phyloP scores from a whole-genome alignment of 2,329 filamentous ascomycete species.

The Nemania abortiva region DNA sequence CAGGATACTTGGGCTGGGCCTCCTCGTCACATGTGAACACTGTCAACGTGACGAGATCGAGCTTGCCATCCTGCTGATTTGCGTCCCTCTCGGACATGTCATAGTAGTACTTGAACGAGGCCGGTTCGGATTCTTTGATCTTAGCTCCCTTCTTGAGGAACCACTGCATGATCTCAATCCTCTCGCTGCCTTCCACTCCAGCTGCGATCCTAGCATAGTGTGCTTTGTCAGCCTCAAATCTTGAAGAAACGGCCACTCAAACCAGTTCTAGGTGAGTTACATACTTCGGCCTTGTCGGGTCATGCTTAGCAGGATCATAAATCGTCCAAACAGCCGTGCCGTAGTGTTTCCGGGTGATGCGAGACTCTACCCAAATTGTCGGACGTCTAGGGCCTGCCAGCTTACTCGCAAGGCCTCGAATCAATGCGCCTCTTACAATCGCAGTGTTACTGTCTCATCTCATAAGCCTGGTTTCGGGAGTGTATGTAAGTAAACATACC shows the following conservation, averaged over 20 bases:
- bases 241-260: neutral
- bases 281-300: neutral
- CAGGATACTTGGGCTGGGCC: neutral
- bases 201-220: neutral
- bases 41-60: neutral
- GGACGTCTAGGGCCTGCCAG: neutral
- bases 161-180: neutral
- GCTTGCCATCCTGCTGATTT: neutral
- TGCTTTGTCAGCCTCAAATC: neutral
- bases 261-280: neutral
- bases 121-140: neutral
- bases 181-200: constrained; percentile 1
- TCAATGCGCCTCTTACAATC: neutral
- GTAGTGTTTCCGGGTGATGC: neutral
- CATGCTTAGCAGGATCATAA: neutral
- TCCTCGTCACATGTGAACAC: constrained; percentile 1
- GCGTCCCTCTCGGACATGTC: neutral
- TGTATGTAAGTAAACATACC: neutral
- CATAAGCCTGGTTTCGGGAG: neutral
- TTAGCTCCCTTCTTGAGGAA: neutral
- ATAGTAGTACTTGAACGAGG: neutral
- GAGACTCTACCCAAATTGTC: neutral
- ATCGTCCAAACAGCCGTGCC: neutral
- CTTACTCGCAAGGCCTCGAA: neutral
- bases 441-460: neutral